phyloP scores from a whole-genome alignment of 495 filamentous ascomycete species.

The Tuber brumale region DNA sequence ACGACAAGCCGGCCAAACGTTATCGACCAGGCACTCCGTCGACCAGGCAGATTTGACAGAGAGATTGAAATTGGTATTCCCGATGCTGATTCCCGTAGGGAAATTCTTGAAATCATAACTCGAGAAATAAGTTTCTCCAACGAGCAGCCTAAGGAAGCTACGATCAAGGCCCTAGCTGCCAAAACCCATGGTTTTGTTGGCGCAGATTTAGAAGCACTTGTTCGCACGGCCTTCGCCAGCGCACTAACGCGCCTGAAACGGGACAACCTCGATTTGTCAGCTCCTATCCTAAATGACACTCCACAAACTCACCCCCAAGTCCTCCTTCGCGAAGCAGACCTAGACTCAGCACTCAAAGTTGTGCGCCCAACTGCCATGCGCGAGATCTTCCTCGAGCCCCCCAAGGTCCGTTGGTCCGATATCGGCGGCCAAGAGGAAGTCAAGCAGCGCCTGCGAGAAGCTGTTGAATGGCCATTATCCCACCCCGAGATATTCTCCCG shows the following conservation, averaged over 20 bases:
- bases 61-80: constrained; percentile 80
- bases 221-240: constrained; percentile 42
- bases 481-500: constrained; percentile 55
- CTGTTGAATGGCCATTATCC: constrained; percentile 60
- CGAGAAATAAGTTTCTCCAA: constrained; percentile 38
- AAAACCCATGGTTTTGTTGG: constrained; percentile 66
- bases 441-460: constrained; percentile 61
- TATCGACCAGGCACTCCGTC: constrained; percentile 66
- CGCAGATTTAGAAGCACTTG: constrained; percentile 53
- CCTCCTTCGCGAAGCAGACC: constrained; percentile 47
- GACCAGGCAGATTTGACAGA: constrained; percentile 57
- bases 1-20: constrained; percentile 65
- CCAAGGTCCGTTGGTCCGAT: constrained; percentile 79
- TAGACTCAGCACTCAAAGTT: constrained; percentile 51
- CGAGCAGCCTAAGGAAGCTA: constrained; percentile 50
- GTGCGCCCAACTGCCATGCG: constrained; percentile 79
- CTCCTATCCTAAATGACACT: not conserved
- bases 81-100: constrained; percentile 59
- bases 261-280: not conserved
- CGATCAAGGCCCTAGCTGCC: constrained; percentile 45
- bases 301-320: constrained; percentile 9
- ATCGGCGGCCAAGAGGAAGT: constrained; percentile 83
- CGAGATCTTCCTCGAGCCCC: constrained; percentile 80
- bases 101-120: constrained; percentile 60
- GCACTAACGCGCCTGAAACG: constrained; percentile 26